Evolutionary conservation across 2,329 filamentous ascomycete genomes (phyloP).

Genomic region (Neonectria punicea): DNA sequence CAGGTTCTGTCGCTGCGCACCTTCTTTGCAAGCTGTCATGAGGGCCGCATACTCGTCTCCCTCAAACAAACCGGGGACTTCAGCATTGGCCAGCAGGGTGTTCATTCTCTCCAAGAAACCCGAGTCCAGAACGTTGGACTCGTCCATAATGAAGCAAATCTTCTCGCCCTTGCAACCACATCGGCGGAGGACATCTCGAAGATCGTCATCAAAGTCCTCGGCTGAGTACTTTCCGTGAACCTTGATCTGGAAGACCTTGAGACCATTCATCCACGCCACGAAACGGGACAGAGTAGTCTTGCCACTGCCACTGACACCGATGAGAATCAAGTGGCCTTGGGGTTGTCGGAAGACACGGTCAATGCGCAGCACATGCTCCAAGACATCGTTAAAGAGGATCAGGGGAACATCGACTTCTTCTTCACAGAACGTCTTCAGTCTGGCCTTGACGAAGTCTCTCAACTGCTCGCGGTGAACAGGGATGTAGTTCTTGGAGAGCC

Average conservation of each 20-base stretch:
- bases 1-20: conserved; percentile 93
- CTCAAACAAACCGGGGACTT: conserved; percentile 97
- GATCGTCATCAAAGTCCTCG: conserved; percentile 98
- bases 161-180: conserved; percentile 99
- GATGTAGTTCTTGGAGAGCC: conserved; percentile 98
- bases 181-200: conserved; percentile 90
- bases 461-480: conserved; percentile 95
- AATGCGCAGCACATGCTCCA: conserved; percentile 97
- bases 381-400: conserved; percentile 98
- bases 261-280: conserved; percentile 99
- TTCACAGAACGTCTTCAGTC: conserved; percentile 97
- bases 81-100: conserved; percentile 97
- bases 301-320: conserved; percentile 97
- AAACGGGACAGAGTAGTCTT: conserved; percentile 99
- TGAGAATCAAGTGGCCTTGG: conserved; percentile 96
- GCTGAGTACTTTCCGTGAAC: conserved; percentile 98
- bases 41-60: conserved; percentile 98
- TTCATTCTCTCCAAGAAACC: conserved; percentile 99
- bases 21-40: conserved; percentile 99
- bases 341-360: conserved; percentile 98
- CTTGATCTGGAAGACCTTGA: conserved; percentile 99
- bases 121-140: conserved; percentile 97
- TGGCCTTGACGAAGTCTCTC: conserved; percentile 96
- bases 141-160: conserved; percentile 99
- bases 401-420: conserved; percentile 99